A percentile compares a stretch with the other conserved stretches of the same genome.
Evolutionary conservation across 495 filamentous ascomycete species (phyloP).

Genomic region (Podospora comata): DNA sequence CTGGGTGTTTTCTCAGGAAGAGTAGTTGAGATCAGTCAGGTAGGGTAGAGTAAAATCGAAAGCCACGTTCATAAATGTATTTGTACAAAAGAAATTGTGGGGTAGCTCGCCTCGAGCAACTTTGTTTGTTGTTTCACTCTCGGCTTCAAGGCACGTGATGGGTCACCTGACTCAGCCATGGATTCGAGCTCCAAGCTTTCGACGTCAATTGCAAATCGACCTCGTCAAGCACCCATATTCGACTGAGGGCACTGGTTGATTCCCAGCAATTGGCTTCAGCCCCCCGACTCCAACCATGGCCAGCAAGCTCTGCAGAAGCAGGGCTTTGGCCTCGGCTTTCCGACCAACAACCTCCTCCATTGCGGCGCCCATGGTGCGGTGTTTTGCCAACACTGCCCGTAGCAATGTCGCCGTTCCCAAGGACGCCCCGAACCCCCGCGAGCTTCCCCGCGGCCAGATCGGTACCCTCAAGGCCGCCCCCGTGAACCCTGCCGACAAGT

Average conservation of each 20-base stretch:
- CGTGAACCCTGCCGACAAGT: conserved; percentile 92
- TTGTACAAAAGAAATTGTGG: neutral
- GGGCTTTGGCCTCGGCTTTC: conserved; percentile 59
- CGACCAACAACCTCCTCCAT: conserved; percentile 49
- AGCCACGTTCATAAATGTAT: neutral
- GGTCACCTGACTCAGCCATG: conserved; percentile 8
- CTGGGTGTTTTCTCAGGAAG: neutral
- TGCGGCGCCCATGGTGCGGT: conserved; percentile 38
- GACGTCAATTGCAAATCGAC: conserved; percentile 26
- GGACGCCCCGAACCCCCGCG: conserved; percentile 66
- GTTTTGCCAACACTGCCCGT: conserved; percentile 52
- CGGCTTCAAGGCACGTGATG: conserved; percentile 13
- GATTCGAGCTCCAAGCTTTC: conserved; percentile 28
- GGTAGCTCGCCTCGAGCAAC: neutral
- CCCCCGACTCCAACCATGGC: conserved; percentile 51
- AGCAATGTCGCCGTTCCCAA: conserved; percentile 51
- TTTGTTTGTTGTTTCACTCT: neutral
- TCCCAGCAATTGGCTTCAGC: conserved; percentile 42
- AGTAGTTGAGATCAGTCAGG: neutral
- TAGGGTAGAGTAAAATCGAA: neutral
- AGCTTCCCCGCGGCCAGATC: conserved; percentile 51
- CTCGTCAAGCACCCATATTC: conserved; percentile 16
- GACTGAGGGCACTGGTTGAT: conserved; percentile 29
- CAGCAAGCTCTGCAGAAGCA: conserved; percentile 63
- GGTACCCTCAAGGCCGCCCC: conserved; percentile 68